Percentiles rank a stretch among this genome's conserved stretches.
These are phyloP conservation scores for Phytophthora rubi DNA, from an alignment of 352 stramenopile genomes.

Conservation along the genomic window DNA sequence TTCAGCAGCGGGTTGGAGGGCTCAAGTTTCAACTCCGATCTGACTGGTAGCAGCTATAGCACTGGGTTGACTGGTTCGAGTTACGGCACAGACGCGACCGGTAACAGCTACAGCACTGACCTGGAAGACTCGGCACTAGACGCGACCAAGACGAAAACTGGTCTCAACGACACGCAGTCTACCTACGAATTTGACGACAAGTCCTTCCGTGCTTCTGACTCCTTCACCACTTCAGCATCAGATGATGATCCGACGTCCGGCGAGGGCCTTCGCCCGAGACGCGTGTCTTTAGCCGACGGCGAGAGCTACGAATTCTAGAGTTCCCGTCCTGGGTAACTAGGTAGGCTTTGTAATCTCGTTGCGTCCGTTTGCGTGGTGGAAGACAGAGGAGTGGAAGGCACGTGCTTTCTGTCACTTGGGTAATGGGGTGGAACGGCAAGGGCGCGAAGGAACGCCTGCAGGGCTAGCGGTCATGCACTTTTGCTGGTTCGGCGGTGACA, in stretches of 20 bases:
- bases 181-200: slow-evolving; percentile 57
- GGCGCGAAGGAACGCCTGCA: slow-evolving; percentile 35
- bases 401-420: slow-evolving; percentile 19
- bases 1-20: slow-evolving; percentile 34
- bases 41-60: slow-evolving; percentile 34
- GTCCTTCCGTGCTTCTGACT: slow-evolving; percentile 38
- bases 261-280: slow-evolving; percentile 34
- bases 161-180: slow-evolving; percentile 42
- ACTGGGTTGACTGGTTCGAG: slow-evolving; percentile 23
- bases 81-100: slow-evolving; percentile 24
- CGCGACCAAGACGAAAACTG: slow-evolving; percentile 16
- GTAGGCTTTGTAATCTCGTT: slow-evolving; percentile 22
- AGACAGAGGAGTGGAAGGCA: slow-evolving; percentile 16
- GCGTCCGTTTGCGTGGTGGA: slow-evolving; percentile 19
- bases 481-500: slow-evolving; percentile 15
- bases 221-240: slow-evolving; percentile 36
- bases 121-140: slow-evolving; percentile 28
- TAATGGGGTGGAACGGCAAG: slow-evolving; percentile 22
- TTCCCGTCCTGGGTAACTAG: slow-evolving; percentile 7
- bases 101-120: slow-evolving; percentile 25
- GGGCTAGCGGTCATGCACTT: slow-evolving; percentile 17
- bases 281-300: slow-evolving; percentile 59
- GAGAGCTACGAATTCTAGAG: slow-evolving; percentile 81
- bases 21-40: slow-evolving; percentile 35
- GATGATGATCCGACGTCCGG: slow-evolving; percentile 25